Conservation (phyloP, 2,329 filamentous ascomycete species). For the Paecilomyces variotii region DNA sequence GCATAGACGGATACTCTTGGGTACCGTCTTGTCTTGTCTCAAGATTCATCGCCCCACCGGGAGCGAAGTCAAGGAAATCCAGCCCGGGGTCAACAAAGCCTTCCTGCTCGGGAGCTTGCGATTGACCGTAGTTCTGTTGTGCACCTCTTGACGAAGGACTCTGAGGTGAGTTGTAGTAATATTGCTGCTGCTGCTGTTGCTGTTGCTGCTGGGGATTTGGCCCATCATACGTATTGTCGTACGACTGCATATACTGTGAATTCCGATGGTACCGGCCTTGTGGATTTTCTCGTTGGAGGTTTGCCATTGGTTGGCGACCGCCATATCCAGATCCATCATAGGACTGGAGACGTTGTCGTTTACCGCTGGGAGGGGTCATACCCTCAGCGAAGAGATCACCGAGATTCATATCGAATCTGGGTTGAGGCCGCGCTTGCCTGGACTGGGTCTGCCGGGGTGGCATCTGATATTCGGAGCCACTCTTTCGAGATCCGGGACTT, state of each 20-base stretch:
- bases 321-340: constrained; percentile 14
- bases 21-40: constrained; percentile 20
- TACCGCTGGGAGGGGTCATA: constrained; percentile 24
- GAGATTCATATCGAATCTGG: constrained; percentile 52
- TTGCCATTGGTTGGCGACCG: constrained; percentile 14
- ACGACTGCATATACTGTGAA: constrained; percentile 25
- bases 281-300: constrained; percentile 15
- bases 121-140: constrained; percentile 17
- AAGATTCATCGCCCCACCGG: constrained; percentile 23
- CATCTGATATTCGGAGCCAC: constrained; percentile 14
- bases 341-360: constrained; percentile 17
- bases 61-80: constrained; percentile 48
- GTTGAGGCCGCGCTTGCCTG: constrained; percentile 38
- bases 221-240: constrained; percentile 26
- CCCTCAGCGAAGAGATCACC: constrained; percentile 44
- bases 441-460: constrained; percentile 24
- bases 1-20: constrained; percentile 21
- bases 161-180: constrained; percentile 26
- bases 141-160: constrained; percentile 23
- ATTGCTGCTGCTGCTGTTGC: constrained; percentile 26
- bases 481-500: constrained; percentile 11
- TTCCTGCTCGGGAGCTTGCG: constrained; percentile 10
- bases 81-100: constrained; percentile 36
- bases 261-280: constrained; percentile 17
- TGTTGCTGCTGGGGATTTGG: constrained; percentile 25